These are phyloP conservation scores for Penicillium riverlandense DNA, from an alignment of 495 filamentous ascomycete genomes.

Conservation along the genomic window DNA sequence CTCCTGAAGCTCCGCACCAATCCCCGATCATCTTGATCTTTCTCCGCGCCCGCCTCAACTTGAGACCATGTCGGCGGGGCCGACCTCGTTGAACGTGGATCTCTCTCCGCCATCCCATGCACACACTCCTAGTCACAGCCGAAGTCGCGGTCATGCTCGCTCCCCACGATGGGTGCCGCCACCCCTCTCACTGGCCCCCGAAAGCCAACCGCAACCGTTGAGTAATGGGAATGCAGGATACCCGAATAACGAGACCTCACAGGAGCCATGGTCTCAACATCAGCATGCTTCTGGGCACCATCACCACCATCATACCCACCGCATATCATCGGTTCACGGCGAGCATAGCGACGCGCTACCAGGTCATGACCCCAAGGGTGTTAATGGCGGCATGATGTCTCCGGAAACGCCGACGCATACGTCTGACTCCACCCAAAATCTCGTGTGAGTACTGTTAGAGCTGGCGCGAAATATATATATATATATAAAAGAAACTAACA, in stretches of 20 bases:
- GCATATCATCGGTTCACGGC: conserved; percentile 2
- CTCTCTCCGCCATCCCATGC: conserved; percentile 19
- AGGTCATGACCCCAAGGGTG: conserved; percentile 18
- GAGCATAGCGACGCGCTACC: conserved; percentile 8
- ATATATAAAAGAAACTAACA: conserved; percentile 3
- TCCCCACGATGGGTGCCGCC: conserved; percentile 28
- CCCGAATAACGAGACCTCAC: conserved; percentile 15
- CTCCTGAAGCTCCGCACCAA: no score
- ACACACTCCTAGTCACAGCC: conserved; percentile 27
- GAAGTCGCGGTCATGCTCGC: conserved; percentile 34
- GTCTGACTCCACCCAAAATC: no score
- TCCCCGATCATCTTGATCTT: conserved; percentile 3
- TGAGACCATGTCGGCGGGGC: conserved; percentile 34
- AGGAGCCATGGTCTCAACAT: conserved; percentile 16
- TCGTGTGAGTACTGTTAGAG: no score
- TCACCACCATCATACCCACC: conserved; percentile 9
- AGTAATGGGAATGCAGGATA: conserved; percentile 10
- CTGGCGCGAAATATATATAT: no score
- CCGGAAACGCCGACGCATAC: background rate
- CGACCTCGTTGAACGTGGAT: conserved; percentile 25
- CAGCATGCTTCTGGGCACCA: conserved; percentile 28
- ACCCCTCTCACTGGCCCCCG: conserved; percentile 18
- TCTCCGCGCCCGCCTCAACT: background rate
- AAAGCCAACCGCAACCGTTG: conserved; percentile 11
- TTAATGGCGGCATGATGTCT: conserved; percentile 7